Conservation (phyloP, 805 yeast species). For the Yarrowia divulgata region DNA sequence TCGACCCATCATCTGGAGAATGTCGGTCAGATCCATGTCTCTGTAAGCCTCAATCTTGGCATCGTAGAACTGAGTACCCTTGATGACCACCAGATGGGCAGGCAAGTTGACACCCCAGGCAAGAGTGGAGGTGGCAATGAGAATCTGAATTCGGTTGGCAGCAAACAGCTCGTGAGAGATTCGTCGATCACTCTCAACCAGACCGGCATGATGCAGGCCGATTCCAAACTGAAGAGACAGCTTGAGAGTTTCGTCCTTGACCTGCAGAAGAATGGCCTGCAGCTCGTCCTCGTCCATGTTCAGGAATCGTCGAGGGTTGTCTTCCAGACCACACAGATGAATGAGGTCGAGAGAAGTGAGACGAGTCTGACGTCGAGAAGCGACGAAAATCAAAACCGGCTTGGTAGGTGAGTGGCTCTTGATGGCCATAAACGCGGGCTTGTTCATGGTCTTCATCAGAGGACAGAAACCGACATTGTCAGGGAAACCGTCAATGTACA, state of each 20-base stretch:
- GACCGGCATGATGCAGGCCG: conserved; percentile 83
- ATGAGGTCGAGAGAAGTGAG: conserved; percentile 80
- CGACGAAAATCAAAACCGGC: conserved; percentile 85
- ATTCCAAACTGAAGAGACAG: conserved; percentile 79
- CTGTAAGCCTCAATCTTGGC: conserved; percentile 67
- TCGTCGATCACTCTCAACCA: conserved; percentile 74
- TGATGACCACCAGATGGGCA: conserved; percentile 77
- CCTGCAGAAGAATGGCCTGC: conserved; percentile 57
- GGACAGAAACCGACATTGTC: conserved; percentile 83
- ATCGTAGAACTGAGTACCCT: conserved; percentile 74
- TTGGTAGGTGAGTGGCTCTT: conserved; percentile 87
- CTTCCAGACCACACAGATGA: conserved; percentile 79
- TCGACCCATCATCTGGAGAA: conserved; percentile 84
- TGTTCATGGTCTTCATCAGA: conserved; percentile 86
- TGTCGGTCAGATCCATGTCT: conserved; percentile 85
- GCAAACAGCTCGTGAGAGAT: conserved; percentile 75
- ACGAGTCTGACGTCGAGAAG: conserved; percentile 82
- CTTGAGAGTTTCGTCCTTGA: conserved; percentile 82
- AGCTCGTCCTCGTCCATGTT: conserved; percentile 71
- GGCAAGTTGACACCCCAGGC: conserved; percentile 91
- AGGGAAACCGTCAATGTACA: conserved; percentile 88
- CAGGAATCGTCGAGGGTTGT: conserved; percentile 74
- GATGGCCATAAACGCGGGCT: conserved; percentile 90
- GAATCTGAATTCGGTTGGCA: conserved; percentile 70
- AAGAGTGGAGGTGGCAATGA: conserved; percentile 80